Conservation (phyloP, 2,329 filamentous ascomycete species). For the Leptographium flavum region DNA sequence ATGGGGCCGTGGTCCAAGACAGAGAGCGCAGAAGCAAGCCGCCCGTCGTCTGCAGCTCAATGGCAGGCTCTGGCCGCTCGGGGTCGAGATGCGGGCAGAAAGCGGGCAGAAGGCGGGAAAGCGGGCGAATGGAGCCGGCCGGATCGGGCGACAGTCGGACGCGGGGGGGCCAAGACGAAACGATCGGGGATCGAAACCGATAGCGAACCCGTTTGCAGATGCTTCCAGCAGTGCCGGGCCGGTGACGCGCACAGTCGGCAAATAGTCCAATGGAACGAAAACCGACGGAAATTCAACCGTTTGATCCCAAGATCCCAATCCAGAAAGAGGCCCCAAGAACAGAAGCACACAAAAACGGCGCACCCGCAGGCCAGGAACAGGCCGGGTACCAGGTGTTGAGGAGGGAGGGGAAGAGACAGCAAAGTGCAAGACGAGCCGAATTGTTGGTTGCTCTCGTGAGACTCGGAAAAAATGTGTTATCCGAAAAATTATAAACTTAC, state of each 20-base stretch:
- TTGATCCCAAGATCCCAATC: not conserved
- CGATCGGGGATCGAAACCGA: not conserved
- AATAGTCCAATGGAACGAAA: not conserved
- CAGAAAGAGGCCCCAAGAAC: not conserved
- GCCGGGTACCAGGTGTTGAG: too few species aligned
- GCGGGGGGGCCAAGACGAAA: too few species aligned
- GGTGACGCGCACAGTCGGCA: not conserved
- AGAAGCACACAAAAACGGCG: too few species aligned
- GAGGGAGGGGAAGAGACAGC: not conserved
- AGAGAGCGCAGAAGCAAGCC: not conserved
- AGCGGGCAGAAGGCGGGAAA: too few species aligned
- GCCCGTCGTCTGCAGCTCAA: not conserved
- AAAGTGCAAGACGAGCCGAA: not conserved
- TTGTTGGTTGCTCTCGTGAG: constrained; percentile 9
- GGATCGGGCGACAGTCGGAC: too few species aligned
- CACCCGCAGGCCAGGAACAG: not conserved
- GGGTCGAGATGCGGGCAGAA: too few species aligned
- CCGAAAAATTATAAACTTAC: constrained; percentile 1
- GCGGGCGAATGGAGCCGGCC: too few species aligned
- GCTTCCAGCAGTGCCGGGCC: too few species aligned
- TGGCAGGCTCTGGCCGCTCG: too few species aligned
- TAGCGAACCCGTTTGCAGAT: too few species aligned
- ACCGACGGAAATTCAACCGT: constrained; percentile 3
- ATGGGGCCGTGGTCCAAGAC: not conserved
- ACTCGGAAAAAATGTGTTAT: constrained; percentile 7